Evolutionary conservation across 805 yeast genomes (phyloP).

Genomic region (Scheffersomyces lignosus): DNA sequence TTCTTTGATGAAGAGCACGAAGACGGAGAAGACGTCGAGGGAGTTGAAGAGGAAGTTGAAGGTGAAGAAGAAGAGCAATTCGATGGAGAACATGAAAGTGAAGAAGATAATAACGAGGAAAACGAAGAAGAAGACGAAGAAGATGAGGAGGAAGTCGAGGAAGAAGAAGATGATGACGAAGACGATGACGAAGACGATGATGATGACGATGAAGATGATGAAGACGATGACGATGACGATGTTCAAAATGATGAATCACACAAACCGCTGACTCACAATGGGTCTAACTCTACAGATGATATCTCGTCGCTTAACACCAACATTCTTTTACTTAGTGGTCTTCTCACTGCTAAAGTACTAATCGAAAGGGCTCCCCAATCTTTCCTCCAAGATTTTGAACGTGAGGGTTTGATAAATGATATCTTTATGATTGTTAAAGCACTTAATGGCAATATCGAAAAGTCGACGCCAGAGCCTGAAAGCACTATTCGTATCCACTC

Average conservation of each 20-base stretch:
- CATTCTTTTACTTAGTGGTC: conserved; percentile 50
- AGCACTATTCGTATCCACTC: conserved; percentile 21
- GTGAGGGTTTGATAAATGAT: conserved; percentile 72
- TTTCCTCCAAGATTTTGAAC: conserved; percentile 52
- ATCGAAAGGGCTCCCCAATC: conserved; percentile 42
- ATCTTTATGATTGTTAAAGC: conserved; percentile 32
- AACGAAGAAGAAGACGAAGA: conserved; percentile 1
- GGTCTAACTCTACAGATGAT: conserved; percentile 13
- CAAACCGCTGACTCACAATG: too few relatives aligned
- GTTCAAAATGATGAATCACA: not conserved
- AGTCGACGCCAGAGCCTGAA: not conserved
- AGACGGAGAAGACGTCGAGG: conserved; percentile 3
- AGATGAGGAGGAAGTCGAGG: not conserved
- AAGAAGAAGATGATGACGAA: not conserved
- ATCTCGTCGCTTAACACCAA: conserved; percentile 27
- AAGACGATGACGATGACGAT: conserved; percentile 3
- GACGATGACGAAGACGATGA: conserved; percentile 1
- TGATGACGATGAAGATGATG: conserved; percentile 4
- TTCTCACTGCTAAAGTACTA: conserved; percentile 48
- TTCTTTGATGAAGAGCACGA: conserved; percentile 11
- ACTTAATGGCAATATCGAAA: conserved; percentile 9
- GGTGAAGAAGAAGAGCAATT: not conserved
- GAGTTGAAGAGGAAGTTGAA: conserved; percentile 5
- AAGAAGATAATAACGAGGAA: conserved; percentile 1
- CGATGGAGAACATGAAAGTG: conserved; percentile 6